Evolutionary conservation across 2,329 filamentous ascomycete species (phyloP), one percentile per base, ranked within the genome.

Genomic region (Septoria petroselini): DNA sequence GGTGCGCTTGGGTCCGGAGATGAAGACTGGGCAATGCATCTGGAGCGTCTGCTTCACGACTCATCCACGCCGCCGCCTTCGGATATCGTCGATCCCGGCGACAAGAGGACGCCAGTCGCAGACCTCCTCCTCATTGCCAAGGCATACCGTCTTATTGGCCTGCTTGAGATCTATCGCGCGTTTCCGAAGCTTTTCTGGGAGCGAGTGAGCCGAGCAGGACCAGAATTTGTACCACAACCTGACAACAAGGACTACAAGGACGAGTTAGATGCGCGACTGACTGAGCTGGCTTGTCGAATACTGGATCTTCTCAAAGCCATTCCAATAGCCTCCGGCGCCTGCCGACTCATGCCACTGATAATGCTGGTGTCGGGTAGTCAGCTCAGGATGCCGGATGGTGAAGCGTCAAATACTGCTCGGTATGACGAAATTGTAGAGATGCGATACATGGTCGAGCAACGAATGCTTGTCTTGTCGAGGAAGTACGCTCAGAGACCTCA

Each of bases 101-200:
- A 81, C 57, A 68, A 72, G 40, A 71, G 75, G 43, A 80, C 78
- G 0, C 71, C 76, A 2, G 74, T 77, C 44, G 71, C 71, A 64
- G 75, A 81, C 58, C 73, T 80, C 31, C 68, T 79, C 29, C 71
- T 73, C 6, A 71, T 79, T 55, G 77, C 77, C 1, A 74, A 79
- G 55, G 73, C 75, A 1, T 78, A 78, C 52, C 74, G 77, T 27
- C 75, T 73, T 45, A 70, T 74, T 2, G 78, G 76, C 1, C 68
- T 80, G 3, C 65, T 80, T 38, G 76, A 81, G 54, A 61, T 81
- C 15, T 81, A 81, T 58, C 73, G 74, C 18, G 72, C 75, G 23
- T 80, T 79, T 48, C 77, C 78, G 66, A 37, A 25, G 12, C 31
- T 45, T 11, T 45, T 45, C 31, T 45, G 41, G 41, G 19, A 35